Base-by-base conservation (phyloP, 495 filamentous ascomycete species). In the Penicillium manginii region DNA sequence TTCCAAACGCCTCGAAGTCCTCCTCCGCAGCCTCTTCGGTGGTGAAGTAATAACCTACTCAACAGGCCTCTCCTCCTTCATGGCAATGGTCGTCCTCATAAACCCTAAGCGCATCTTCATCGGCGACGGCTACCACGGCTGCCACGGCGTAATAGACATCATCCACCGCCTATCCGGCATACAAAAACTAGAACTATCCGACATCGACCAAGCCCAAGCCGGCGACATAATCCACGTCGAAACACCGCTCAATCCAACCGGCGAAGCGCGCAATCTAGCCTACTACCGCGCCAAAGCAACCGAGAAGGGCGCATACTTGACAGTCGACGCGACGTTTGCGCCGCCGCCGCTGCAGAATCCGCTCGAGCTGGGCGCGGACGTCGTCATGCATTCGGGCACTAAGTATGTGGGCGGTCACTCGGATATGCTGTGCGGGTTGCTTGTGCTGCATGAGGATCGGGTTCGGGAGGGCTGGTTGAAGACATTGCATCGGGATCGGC, bases 371-470 rank as follows among this genome's bases (percentile, higher is more conserved):
- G 92, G 91, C 49, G 91, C 87, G 3, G 92, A 97, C 72, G 74
- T 90, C 6, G 85, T 96, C 14, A 88, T 97, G 88, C 93, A 98
- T 71, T 85, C 81, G 39, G 93, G 91, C 10, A 96, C 92, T 5
- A 98, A 98, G 80, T 98, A 96, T 70, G 81, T 98, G 54, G 93
- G 93, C n/a, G 93, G 93, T 2, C 93, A 98, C 73, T 90, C 86
- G 56, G 93, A 98, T 76, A 80, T 97, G 79, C 83, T 98, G 1
- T 90, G 89, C 62, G 93, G 93, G 4, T 86, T 96, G 23, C 74
- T 98, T 32, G 86, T 86, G 1, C 79, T 88, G 8, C 73, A 77
- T 45, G 65, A 68, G 18, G 71, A 82, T 54, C 57, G 58, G 6
- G 59, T 59, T 0, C 52, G 54, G n/a, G 43, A 62, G 3, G 80